Evolutionary conservation across 2,329 filamentous ascomycete genomes (phyloP), one percentile per base, ranked within the genome.

Genomic region (Thelonectria blattea): DNA sequence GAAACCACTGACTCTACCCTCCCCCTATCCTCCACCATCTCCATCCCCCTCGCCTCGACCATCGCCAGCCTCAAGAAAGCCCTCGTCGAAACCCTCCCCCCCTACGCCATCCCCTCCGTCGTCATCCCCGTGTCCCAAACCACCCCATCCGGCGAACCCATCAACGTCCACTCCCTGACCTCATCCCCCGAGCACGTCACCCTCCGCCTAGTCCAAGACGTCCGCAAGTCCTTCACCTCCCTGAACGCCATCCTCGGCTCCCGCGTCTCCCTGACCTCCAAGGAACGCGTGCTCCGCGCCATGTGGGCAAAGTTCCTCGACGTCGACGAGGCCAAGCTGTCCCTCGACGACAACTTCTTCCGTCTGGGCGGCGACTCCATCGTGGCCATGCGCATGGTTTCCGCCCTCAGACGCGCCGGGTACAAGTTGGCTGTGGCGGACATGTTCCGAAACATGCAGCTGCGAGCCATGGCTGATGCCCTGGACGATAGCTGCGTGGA

Each of bases 391-490:
- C 63, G 67, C 12, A 67, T 72, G 58, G 70, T 71, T 1, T 72
- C 70, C 0, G 65, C 65, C 3, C 49, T 72, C 11, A 62, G 69
- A 32, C 63, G 61, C 3, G 65, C 62, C 1, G 68, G 70, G 1
- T 69, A 69, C 34, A 60, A 61, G 8, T 34, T 72, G 12, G 68
- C 68, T 6, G 70, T 72, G 3, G 69, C 70, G 1, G 68, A 67
- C 18, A 71, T 72, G 46, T 72, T 72, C 53, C 65, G 66, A 39
- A 65, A 72, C 47, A 72, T 72, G 70, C 63, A 69, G 58, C 67
- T 72, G 5, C 53, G 67, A 5, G 60, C 53, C 27, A 70, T 71
- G 67, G 68, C 70, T 1, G 54, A 52, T 24, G 62, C 63, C 0
- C 46, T 71, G 17, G 52, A 63, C 1, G 56, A 70, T 17, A 43